Percentiles rank a stretch among this genome's conserved stretches.
Conservation (phyloP, 2,329 filamentous ascomycete genomes). For the Neurospora crassa region DNA sequence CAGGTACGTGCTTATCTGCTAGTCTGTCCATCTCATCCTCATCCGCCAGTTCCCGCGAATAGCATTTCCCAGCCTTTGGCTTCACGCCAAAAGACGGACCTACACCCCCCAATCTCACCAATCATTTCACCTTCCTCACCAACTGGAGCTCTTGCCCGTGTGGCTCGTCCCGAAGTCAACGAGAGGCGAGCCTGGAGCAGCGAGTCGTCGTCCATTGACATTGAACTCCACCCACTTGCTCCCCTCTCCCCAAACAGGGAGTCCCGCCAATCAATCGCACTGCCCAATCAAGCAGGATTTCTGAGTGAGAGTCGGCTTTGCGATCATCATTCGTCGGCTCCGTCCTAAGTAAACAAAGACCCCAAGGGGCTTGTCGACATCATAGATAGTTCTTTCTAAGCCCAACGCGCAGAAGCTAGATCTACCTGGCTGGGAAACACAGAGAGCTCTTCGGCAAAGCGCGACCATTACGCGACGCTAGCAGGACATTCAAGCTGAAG, state of each 20-base stretch:
- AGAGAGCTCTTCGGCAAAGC: constrained; percentile 15
- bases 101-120: constrained; percentile 18
- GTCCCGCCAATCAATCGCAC: constrained; percentile 24
- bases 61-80: constrained; percentile 5
- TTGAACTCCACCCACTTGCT: constrained; percentile 24
- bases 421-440: not conserved
- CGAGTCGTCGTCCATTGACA: constrained; percentile 19
- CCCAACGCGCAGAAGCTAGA: not conserved
- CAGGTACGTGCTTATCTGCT: constrained; percentile 2
- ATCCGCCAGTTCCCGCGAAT: constrained; percentile 2
- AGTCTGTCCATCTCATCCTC: not conserved
- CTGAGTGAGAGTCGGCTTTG: constrained; percentile 9
- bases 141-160: constrained; percentile 18
- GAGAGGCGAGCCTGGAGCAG: not conserved
- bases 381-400: not conserved
- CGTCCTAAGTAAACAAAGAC: constrained; percentile 20
- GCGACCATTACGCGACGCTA: constrained; percentile 1
- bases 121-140: constrained; percentile 21
- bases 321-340: constrained; percentile 8
- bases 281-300: constrained; percentile 20
- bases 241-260: constrained; percentile 15
- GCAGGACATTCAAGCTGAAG: not conserved
- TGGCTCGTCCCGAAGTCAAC: constrained; percentile 15
- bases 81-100: constrained; percentile 10
- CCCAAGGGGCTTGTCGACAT: not conserved